Evolutionary conservation across 805 yeast species (phyloP).

Genomic region (Metschnikowia matae): DNA sequence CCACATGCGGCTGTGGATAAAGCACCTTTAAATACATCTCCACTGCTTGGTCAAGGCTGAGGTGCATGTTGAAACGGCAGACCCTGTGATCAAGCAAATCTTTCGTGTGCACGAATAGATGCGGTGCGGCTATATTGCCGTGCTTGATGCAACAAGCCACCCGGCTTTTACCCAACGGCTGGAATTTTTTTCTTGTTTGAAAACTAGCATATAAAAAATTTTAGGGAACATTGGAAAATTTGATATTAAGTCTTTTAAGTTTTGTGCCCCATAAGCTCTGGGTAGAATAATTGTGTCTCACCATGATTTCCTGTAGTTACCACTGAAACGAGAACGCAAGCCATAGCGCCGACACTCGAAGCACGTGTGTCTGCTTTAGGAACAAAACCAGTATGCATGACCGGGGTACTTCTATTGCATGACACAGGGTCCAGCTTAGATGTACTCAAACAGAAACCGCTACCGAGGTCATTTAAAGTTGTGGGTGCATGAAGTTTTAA

Average conservation of each 20-base stretch:
- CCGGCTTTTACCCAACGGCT: background rate
- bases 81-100: background rate
- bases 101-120: background rate
- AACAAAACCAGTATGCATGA: background rate
- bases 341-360: background rate
- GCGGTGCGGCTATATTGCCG: background rate
- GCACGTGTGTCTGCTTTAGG: background rate
- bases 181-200: background rate
- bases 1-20: background rate
- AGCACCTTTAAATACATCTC: background rate
- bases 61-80: background rate
- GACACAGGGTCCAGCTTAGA: background rate
- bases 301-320: background rate
- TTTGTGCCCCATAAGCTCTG: background rate
- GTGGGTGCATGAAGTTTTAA: background rate
- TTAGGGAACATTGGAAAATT: background rate
- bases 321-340: background rate
- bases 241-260: background rate
- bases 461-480: background rate
- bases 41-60: background rate
- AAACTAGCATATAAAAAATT: background rate
- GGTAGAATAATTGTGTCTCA: background rate
- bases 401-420: constrained; percentile 1
- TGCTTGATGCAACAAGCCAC: constrained; percentile 1
- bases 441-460: background rate